These are phyloP conservation scores for Dissophora globulifera DNA, from an alignment of 192 early-diverging fungal species.

Conservation along the genomic window DNA sequence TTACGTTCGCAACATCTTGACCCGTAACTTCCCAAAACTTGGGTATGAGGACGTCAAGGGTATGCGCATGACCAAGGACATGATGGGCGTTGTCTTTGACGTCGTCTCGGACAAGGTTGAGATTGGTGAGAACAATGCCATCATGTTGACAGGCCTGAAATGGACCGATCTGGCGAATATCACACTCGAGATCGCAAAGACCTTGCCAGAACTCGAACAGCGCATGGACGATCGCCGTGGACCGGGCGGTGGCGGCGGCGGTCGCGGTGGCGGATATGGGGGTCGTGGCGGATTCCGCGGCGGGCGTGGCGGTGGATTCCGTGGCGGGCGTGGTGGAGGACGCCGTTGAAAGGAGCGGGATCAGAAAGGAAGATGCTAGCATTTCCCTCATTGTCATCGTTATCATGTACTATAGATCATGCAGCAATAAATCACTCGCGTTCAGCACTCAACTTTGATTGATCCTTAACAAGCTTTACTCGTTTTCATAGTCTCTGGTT, in stretches of 20 bases:
- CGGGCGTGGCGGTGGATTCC: slow-evolving; percentile 56
- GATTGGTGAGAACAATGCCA: slow-evolving; percentile 59
- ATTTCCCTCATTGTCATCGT: not conserved
- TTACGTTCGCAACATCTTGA: slow-evolving; percentile 82
- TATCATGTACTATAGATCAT: not conserved
- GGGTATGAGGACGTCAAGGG: slow-evolving; percentile 77
- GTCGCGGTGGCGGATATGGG: slow-evolving; percentile 56
- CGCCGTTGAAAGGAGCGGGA: slow-evolving; percentile 51
- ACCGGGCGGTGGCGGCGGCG: slow-evolving; percentile 56
- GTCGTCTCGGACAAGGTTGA: slow-evolving; percentile 76
- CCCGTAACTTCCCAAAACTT: slow-evolving; percentile 76
- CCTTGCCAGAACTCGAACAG: slow-evolving; percentile 86
- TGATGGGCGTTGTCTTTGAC: slow-evolving; percentile 86
- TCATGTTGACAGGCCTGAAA: slow-evolving; percentile 68
- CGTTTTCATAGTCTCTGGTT: slow-evolving; percentile 6
- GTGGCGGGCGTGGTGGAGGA: slow-evolving; percentile 50
- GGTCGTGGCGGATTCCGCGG: slow-evolving; percentile 57
- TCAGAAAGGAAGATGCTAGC: not conserved
- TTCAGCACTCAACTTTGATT: too few species aligned
- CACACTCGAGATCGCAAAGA: slow-evolving; percentile 71
- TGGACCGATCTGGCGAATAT: slow-evolving; percentile 80
- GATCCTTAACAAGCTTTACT: too few species aligned
- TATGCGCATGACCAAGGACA: slow-evolving; percentile 89
- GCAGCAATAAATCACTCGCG: too few species aligned
- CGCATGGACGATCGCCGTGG: slow-evolving; percentile 55